Evolutionary conservation across 1,139 yeast species (phyloP).

Genomic region (Taphrina sp.): DNA sequence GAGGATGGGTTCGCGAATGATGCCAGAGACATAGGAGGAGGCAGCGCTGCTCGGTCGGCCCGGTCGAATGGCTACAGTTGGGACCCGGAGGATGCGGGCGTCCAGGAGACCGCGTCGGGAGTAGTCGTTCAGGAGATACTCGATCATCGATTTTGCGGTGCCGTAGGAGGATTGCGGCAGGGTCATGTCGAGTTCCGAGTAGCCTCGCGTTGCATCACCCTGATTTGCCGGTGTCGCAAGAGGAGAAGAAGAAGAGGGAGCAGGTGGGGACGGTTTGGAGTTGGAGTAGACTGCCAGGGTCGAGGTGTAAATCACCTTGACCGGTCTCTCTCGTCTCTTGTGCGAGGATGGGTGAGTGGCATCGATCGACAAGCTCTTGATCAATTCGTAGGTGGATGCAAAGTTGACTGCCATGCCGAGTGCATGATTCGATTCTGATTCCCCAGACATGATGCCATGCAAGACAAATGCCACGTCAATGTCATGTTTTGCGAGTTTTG

Average conservation of each 20-base stretch:
- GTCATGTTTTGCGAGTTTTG: no score
- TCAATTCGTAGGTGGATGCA: slow-evolving; percentile 39
- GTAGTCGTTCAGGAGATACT: slow-evolving; percentile 39
- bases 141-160: slow-evolving; percentile 34
- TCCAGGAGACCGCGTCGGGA: slow-evolving; percentile 40
- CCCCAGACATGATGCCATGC: slow-evolving; percentile 42
- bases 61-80: slow-evolving; percentile 40
- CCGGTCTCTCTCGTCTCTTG: no score
- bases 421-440: slow-evolving; percentile 40
- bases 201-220: no score
- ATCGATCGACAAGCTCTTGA: slow-evolving; percentile 38
- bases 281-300: neutral
- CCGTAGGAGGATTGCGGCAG: neutral
- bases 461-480: slow-evolving; percentile 38
- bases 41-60: slow-evolving; percentile 41
- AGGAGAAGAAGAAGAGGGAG: no score
- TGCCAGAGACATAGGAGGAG: slow-evolving; percentile 40
- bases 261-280: neutral
- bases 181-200: neutral
- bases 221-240: no score
- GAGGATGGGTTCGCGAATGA: slow-evolving; percentile 40
- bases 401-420: slow-evolving; percentile 40
- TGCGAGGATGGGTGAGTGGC: neutral
- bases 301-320: neutral
- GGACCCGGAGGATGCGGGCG: slow-evolving; percentile 39